Conservation (phyloP, 2,329 filamentous ascomycete species). For the Pseudogymnoascus sp. region DNA sequence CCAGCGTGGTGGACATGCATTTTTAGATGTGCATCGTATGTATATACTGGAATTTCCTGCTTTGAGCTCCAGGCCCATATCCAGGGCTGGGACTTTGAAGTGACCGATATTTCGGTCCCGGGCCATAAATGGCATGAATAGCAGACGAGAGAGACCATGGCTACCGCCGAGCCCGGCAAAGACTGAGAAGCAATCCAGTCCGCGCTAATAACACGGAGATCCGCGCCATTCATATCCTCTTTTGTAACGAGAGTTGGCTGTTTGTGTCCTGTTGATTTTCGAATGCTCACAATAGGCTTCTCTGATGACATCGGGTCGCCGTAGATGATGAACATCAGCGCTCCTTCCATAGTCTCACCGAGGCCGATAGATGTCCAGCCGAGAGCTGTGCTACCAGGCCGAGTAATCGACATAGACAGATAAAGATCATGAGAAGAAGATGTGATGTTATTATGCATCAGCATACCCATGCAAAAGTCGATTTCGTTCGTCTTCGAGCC, state of each 20-base stretch:
- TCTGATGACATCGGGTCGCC: background rate
- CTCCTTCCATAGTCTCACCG: background rate
- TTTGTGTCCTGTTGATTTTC: background rate
- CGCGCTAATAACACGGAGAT: background rate
- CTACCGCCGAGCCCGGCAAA: background rate
- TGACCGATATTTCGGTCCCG: background rate
- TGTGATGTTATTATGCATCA: background rate
- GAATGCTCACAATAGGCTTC: background rate
- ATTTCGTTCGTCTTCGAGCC: background rate
- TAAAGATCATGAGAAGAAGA: background rate
- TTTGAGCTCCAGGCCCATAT: background rate
- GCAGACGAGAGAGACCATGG: background rate
- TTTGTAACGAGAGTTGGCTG: background rate
- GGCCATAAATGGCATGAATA: background rate
- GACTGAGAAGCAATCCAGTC: background rate
- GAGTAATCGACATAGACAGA: background rate
- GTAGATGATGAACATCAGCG: background rate
- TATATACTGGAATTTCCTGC: background rate
- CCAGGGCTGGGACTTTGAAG: background rate
- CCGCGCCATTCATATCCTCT: background rate
- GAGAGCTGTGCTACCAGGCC: background rate
- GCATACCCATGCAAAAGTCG: background rate
- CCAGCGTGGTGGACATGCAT: background rate
- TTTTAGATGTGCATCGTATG: background rate
- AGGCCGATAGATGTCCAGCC: background rate